Evolutionary conservation across 108 stramenopile species (phyloP).

Genomic region (Hondaea fermentalgiana): DNA sequence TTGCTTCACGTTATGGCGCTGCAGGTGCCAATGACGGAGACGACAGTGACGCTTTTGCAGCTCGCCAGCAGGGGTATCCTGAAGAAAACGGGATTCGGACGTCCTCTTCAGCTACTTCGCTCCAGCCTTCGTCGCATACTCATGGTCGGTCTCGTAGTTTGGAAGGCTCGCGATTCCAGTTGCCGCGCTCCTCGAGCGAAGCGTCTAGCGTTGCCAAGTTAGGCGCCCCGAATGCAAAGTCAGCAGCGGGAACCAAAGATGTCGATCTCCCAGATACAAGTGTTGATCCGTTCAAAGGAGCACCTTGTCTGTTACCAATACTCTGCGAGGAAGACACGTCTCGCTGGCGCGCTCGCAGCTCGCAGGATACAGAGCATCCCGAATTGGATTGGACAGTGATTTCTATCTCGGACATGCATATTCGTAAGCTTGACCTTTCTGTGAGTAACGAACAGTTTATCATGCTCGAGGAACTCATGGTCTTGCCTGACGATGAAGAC

Average conservation of each 20-base stretch:
- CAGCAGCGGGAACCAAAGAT: neutral
- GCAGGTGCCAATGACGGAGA: neutral
- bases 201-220: neutral
- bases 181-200: neutral
- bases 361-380: neutral
- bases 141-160: neutral
- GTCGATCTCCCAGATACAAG: neutral
- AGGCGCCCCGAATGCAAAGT: too few species aligned
- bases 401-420: neutral
- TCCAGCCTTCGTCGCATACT: neutral
- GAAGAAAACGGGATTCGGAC: neutral
- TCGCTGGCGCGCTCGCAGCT: neutral
- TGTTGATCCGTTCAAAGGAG: neutral
- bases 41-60: neutral
- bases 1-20: neutral
- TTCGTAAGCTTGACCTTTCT: neutral
- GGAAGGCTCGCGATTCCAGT: neutral
- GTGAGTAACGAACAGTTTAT: constrained; percentile 10
- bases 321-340: neutral
- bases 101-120: neutral
- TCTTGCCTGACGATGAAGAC: neutral
- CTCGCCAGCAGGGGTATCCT: neutral
- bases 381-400: neutral
- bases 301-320: neutral
- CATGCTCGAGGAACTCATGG: constrained; percentile 3